Conservation (phyloP, 2,329 filamentous ascomycete species). For the Lecanoromycetidae sp. region DNA sequence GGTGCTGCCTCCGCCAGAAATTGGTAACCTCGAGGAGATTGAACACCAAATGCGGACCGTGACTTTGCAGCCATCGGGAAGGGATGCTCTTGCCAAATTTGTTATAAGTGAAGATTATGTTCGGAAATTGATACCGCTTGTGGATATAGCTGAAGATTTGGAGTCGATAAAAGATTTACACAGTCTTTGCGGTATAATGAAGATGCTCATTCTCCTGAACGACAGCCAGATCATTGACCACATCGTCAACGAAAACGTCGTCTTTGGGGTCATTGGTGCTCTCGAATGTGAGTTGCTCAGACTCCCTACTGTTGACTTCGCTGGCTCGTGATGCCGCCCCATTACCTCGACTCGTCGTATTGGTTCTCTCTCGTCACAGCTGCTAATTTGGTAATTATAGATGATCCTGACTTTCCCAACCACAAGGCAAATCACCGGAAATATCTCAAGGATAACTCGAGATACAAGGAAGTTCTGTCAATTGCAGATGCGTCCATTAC, state of each 20-base stretch:
- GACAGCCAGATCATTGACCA: constrained; percentile 91
- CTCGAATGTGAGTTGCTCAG: constrained; percentile 58
- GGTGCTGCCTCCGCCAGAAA: constrained; percentile 59
- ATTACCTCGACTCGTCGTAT: too few species aligned
- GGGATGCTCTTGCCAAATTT: constrained; percentile 78
- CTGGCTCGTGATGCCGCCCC: too few species aligned
- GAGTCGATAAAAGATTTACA: constrained; percentile 81
- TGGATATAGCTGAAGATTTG: constrained; percentile 80
- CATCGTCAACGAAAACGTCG: constrained; percentile 77
- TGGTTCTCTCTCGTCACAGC: background rate
- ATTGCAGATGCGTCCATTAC: constrained; percentile 74
- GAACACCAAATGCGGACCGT: constrained; percentile 73
- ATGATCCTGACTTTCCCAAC: constrained; percentile 92
- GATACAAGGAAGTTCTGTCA: constrained; percentile 90
- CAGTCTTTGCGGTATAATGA: constrained; percentile 94
- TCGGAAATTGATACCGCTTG: constrained; percentile 68
- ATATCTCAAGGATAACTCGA: constrained; percentile 75
- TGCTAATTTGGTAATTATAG: constrained; percentile 25
- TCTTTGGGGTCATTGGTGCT: constrained; percentile 86
- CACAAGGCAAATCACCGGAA: constrained; percentile 96
- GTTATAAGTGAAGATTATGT: constrained; percentile 81
- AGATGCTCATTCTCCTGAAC: constrained; percentile 85
- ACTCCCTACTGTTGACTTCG: background rate
- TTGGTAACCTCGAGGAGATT: constrained; percentile 74
- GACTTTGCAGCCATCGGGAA: constrained; percentile 59